phyloP scores from a whole-genome alignment of 768 basidiomycete species.

The Guyanaporus albipodus region DNA sequence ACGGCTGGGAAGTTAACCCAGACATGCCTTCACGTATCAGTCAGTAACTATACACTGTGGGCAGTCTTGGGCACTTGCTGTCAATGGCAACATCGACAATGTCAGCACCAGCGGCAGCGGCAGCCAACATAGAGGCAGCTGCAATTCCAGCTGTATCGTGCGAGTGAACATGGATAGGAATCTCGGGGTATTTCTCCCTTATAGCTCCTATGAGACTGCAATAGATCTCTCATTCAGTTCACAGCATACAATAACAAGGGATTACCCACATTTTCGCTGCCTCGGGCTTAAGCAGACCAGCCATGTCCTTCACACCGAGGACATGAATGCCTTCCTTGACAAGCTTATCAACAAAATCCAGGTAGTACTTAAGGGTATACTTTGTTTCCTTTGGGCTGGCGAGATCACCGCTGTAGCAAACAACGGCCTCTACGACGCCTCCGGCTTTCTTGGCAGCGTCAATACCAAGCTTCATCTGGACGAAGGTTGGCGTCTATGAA shows the following conservation, averaged over 20 bases:
- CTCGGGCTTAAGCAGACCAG: constrained; percentile 91
- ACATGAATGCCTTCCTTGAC: constrained; percentile 95
- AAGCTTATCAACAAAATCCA: constrained; percentile 91
- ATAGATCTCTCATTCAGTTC: constrained; percentile 7
- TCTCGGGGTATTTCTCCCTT: constrained; percentile 91
- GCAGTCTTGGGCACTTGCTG: constrained; percentile 50
- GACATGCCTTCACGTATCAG: constrained; percentile 74
- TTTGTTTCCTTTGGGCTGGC: constrained; percentile 93
- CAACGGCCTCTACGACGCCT: constrained; percentile 94
- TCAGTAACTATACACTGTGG: constrained; percentile 7
- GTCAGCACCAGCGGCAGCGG: constrained; percentile 95
- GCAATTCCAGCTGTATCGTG: constrained; percentile 99
- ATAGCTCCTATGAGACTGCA: constrained; percentile 87
- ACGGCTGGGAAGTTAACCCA: constrained; percentile 95
- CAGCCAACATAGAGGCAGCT: constrained; percentile 94
- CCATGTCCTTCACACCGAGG: constrained; percentile 98
- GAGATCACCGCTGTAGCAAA: constrained; percentile 98
- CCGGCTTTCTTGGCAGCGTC: constrained; percentile 99
- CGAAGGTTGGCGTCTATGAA: constrained; percentile 12
- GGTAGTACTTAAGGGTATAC: constrained; percentile 96
- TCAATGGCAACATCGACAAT: constrained; percentile 98
- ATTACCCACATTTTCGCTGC: constrained; percentile 79
- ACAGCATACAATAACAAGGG: neutral
- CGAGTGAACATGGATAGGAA: constrained; percentile 99
- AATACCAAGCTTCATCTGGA: constrained; percentile 93